A percentile compares a stretch with the other conserved stretches of the same genome.
These are phyloP conservation scores for Athelia psychrophila DNA, from an alignment of 1,284 basidiomycete genomes.

Conservation along the genomic window DNA sequence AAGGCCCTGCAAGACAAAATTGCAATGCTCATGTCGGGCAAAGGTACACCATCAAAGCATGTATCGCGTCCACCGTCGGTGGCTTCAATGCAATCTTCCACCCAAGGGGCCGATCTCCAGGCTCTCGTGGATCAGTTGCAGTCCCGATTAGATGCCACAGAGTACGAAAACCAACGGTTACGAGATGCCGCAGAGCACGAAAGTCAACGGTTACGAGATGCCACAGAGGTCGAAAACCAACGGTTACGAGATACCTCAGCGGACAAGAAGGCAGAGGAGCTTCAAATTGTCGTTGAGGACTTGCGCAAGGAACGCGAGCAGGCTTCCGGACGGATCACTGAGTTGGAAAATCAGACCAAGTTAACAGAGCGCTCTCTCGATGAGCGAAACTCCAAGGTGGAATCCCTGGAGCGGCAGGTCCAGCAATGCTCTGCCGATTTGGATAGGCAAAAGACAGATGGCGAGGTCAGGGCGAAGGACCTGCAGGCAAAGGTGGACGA, in stretches of 20 bases:
- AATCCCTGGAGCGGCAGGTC: slow-evolving; percentile 46
- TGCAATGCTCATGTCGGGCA: slow-evolving; percentile 37
- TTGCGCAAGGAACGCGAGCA: slow-evolving; percentile 48
- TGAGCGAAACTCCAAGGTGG: slow-evolving; percentile 50
- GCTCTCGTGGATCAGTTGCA: slow-evolving; percentile 42
- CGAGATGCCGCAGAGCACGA: slow-evolving; percentile 45
- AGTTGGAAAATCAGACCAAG: slow-evolving; percentile 49
- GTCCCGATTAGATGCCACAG: slow-evolving; percentile 50
- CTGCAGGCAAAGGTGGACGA: slow-evolving; percentile 47
- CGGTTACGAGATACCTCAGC: slow-evolving; percentile 26
- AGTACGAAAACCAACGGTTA: slow-evolving; percentile 53
- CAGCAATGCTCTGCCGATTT: slow-evolving; percentile 40
- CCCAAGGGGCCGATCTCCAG: slow-evolving; percentile 23
- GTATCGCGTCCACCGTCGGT: slow-evolving; percentile 24
- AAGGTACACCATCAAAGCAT: slow-evolving; percentile 14
- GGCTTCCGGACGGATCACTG: slow-evolving; percentile 34
- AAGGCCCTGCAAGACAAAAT: slow-evolving; percentile 51
- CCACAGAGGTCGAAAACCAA: slow-evolving; percentile 52
- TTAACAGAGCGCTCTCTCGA: slow-evolving; percentile 41
- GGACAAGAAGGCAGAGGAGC: slow-evolving; percentile 16
- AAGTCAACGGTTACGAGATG: slow-evolving; percentile 37
- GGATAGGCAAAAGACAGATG: slow-evolving; percentile 42
- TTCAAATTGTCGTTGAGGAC: slow-evolving; percentile 25
- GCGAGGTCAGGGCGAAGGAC: slow-evolving; percentile 44
- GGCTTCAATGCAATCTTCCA: slow-evolving; percentile 25